Conservation (phyloP, 1,139 yeast species). For the Oligophagozyma castellii region DNA sequence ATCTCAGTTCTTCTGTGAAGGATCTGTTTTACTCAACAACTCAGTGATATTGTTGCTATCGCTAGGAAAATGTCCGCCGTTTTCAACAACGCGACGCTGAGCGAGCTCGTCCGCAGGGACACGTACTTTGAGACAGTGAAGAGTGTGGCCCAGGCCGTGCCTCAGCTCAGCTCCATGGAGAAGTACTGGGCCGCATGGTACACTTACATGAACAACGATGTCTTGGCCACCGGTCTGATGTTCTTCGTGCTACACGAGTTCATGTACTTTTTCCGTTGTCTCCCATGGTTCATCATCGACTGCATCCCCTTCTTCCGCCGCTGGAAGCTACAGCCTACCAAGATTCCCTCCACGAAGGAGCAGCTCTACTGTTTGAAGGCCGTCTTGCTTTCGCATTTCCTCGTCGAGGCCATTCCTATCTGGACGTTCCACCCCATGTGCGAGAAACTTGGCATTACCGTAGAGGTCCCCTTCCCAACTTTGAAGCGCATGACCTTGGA, state of each 20-base stretch:
- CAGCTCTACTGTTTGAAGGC: constrained; percentile 86
- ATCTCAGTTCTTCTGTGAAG: not conserved
- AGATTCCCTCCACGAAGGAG: constrained; percentile 63
- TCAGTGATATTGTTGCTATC: constrained; percentile 1
- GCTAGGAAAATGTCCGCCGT: constrained; percentile 17
- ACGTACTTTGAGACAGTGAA: constrained; percentile 25
- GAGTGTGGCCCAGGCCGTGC: constrained; percentile 26
- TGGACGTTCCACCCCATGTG: constrained; percentile 94
- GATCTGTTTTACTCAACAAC: no score
- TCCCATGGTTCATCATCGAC: constrained; percentile 78
- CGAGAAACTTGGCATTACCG: constrained; percentile 56
- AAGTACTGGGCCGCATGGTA: constrained; percentile 71
- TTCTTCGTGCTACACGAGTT: constrained; percentile 64
- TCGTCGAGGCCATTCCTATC: constrained; percentile 89
- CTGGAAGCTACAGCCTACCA: constrained; percentile 72
- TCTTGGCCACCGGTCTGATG: constrained; percentile 70
- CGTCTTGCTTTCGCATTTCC: constrained; percentile 69
- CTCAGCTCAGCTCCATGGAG: constrained; percentile 37
- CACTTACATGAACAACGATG: constrained; percentile 57
- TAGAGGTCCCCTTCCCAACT: constrained; percentile 74
- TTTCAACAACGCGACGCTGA: constrained; percentile 21
- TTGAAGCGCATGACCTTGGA: constrained; percentile 45
- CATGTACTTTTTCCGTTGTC: constrained; percentile 71
- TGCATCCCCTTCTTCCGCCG: constrained; percentile 59
- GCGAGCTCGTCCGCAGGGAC: constrained; percentile 18